Conservation (phyloP, 768 basidiomycete species). For the Kwoniella mangroviensis region DNA sequence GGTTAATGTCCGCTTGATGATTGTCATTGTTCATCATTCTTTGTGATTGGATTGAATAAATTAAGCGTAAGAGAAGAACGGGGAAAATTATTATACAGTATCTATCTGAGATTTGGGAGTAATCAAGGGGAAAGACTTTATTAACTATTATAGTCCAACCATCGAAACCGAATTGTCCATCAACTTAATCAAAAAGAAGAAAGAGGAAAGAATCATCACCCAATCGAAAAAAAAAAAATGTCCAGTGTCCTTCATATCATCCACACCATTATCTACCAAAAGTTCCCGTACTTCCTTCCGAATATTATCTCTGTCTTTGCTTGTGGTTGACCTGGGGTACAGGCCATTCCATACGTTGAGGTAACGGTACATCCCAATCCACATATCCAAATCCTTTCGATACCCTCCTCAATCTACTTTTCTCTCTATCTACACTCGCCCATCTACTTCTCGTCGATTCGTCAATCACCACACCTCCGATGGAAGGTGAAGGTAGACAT, state of each 20-base stretch:
- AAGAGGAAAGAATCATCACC: not conserved
- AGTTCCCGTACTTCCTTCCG: conserved; percentile 2
- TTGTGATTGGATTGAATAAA: too few relatives aligned
- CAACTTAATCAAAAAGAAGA: too few relatives aligned
- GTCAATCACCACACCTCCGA: not conserved
- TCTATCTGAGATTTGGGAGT: not conserved
- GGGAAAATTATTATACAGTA: not conserved
- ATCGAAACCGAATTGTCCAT: not conserved
- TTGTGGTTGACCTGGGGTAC: not conserved
- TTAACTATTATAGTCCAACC: too few relatives aligned
- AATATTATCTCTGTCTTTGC: too few relatives aligned
- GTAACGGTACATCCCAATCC: conserved; percentile 15
- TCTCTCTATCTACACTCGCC: not conserved
- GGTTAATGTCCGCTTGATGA: too few relatives aligned
- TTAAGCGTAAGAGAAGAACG: too few relatives aligned
- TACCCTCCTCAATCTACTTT: not conserved
- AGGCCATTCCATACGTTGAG: conserved; percentile 9
- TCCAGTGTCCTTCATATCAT: not conserved
- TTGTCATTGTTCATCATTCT: too few relatives aligned
- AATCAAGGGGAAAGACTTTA: not conserved
- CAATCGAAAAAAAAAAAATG: not conserved
- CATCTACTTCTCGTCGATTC: not conserved
- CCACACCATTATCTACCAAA: conserved; percentile 1
- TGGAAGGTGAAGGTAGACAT: not conserved
- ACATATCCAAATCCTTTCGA: conserved; percentile 1